phyloP scores from a whole-genome alignment of 108 stramenopile species.

The Phaeodactylum tricornutum region DNA sequence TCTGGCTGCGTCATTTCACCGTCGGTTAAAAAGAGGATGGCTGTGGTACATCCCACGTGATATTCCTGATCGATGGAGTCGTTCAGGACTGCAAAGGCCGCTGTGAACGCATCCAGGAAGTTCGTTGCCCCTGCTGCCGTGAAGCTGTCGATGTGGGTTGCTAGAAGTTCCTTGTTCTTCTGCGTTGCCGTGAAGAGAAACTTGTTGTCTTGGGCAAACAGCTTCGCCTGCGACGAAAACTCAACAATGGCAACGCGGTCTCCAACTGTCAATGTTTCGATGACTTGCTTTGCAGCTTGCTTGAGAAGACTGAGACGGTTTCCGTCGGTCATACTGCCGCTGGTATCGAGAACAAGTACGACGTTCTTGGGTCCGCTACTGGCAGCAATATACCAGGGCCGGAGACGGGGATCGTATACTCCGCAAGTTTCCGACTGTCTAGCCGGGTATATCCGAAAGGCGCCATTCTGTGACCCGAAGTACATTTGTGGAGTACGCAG shows the following conservation, averaged over 20 bases:
- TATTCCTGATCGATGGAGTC: slow-evolving; percentile 1
- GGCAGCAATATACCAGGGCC: slow-evolving; percentile 69
- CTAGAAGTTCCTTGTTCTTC: slow-evolving; percentile 2
- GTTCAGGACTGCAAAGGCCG: slow-evolving; percentile 12
- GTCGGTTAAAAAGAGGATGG: slow-evolving; percentile 29
- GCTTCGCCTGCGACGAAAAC: slow-evolving; percentile 12
- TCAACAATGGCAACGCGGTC: slow-evolving; percentile 35
- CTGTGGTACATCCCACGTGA: slow-evolving; percentile 7
- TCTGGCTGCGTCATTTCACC: slow-evolving; percentile 19
- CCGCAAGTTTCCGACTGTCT: slow-evolving; percentile 24
- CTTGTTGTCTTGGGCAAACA: background rate
- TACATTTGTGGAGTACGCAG: slow-evolving; percentile 29
- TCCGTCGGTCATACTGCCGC: slow-evolving; percentile 32
- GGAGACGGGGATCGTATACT: slow-evolving; percentile 38
- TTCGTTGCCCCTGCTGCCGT: slow-evolving; percentile 7
- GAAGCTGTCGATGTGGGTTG: background rate
- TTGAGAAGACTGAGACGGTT: slow-evolving; percentile 17
- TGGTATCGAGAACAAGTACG: slow-evolving; percentile 47
- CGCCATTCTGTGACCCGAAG: slow-evolving; percentile 39
- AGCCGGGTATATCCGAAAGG: slow-evolving; percentile 52
- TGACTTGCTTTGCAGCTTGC: slow-evolving; percentile 27
- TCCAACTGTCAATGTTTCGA: slow-evolving; percentile 31
- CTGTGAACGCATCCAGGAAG: slow-evolving; percentile 8
- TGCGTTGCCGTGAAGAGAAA: background rate
- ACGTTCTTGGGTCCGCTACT: slow-evolving; percentile 53